Conservation (phyloP, 257 asterid genomes). For the Salvia rosmarinus region DNA sequence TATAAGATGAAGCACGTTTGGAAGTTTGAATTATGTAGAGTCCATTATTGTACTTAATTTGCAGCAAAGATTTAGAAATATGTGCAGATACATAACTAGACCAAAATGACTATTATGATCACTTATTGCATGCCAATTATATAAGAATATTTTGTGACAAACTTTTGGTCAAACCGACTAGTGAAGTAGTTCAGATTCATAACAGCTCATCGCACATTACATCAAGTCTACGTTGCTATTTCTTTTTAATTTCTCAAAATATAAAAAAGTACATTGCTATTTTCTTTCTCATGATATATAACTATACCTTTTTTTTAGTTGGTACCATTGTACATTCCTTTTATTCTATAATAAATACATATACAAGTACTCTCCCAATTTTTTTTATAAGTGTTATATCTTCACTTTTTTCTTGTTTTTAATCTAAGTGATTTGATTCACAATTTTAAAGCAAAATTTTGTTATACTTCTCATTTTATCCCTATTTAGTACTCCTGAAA, state of each 20-base stretch:
- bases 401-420: too few species aligned
- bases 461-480: too few species aligned
- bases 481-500: too few species aligned
- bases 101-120: constrained; percentile 39
- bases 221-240: constrained; percentile 28
- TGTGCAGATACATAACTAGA: constrained; percentile 33
- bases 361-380: too few species aligned
- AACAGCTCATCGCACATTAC: constrained; percentile 34
- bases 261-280: not conserved
- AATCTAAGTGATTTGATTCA: too few species aligned
- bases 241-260: too few species aligned
- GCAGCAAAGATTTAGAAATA: constrained; percentile 34
- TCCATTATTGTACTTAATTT: constrained; percentile 33
- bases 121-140: constrained; percentile 45
- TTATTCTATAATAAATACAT: too few species aligned
- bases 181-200: constrained; percentile 22
- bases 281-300: not conserved
- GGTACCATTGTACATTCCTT: too few species aligned
- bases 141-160: constrained; percentile 25
- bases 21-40: constrained; percentile 47
- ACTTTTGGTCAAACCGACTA: constrained; percentile 46
- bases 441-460: too few species aligned
- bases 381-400: too few species aligned
- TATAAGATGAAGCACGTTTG: constrained; percentile 47
- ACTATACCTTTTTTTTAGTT: too few species aligned